Evolutionary conservation across 495 filamentous ascomycete genomes (phyloP).

Genomic region (Aspergillus mulundensis): DNA sequence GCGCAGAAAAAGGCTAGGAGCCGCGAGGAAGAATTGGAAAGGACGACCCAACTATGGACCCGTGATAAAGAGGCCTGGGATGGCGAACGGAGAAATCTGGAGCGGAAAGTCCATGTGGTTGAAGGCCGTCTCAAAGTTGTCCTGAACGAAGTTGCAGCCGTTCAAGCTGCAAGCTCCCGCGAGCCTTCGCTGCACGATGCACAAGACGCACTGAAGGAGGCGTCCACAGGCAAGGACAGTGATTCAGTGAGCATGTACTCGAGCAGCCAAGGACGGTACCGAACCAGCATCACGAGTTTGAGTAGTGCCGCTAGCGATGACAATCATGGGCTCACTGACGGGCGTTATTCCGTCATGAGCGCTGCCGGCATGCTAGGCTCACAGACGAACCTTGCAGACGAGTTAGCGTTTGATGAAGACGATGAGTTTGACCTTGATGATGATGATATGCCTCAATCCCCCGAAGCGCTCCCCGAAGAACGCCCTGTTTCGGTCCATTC

Average conservation of each 20-base stretch:
- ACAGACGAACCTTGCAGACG: slow-evolving; percentile 75
- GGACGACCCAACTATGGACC: slow-evolving; percentile 71
- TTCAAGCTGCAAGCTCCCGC: slow-evolving; percentile 52
- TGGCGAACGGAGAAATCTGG: slow-evolving; percentile 71
- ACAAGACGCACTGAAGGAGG: slow-evolving; percentile 31
- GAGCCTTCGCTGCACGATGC: slow-evolving; percentile 23
- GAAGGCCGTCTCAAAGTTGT: slow-evolving; percentile 82
- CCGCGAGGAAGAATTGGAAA: slow-evolving; percentile 79
- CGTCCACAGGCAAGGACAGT: slow-evolving; percentile 43
- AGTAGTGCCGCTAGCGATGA: slow-evolving; percentile 58
- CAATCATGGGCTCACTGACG: slow-evolving; percentile 33
- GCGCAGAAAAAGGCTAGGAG: slow-evolving; percentile 70
- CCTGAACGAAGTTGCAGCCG: slow-evolving; percentile 75
- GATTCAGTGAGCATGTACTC: slow-evolving; percentile 76
- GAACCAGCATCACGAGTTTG: slow-evolving; percentile 56
- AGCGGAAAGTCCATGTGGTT: slow-evolving; percentile 79
- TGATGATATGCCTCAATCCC: slow-evolving; percentile 25
- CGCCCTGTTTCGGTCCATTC: slow-evolving; percentile 43
- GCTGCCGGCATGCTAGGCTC: slow-evolving; percentile 47
- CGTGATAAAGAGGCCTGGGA: slow-evolving; percentile 80
- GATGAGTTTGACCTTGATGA: slow-evolving; percentile 53
- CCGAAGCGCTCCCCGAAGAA: slow-evolving; percentile 46
- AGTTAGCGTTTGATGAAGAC: slow-evolving; percentile 79
- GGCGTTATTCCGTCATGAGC: slow-evolving; percentile 64
- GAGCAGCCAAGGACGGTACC: slow-evolving; percentile 59